Evolutionary conservation across 805 yeast genomes (phyloP).

Genomic region (Starmerella apis): DNA sequence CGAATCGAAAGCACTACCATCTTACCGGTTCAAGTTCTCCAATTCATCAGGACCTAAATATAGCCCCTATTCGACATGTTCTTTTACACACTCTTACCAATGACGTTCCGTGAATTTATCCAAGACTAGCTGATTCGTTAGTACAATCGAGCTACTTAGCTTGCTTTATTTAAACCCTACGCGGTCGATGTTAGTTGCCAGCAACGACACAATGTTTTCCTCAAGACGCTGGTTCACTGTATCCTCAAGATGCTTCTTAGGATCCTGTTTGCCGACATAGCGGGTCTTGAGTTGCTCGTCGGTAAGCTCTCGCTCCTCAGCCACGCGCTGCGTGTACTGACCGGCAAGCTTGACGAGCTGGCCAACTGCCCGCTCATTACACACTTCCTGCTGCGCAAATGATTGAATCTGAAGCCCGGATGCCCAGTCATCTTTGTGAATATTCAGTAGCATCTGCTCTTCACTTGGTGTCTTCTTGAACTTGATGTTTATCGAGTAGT

Average conservation of each 20-base stretch:
- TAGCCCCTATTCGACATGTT: too few species aligned
- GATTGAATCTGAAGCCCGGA: constrained; percentile 73
- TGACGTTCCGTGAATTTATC: too few species aligned
- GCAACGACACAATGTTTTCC: constrained; percentile 75
- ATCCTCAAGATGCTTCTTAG: constrained; percentile 89
- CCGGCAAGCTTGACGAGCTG: constrained; percentile 82
- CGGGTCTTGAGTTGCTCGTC: constrained; percentile 89
- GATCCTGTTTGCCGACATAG: constrained; percentile 97
- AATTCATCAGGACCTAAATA: too few species aligned
- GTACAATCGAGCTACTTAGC: too few species aligned
- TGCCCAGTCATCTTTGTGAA: constrained; percentile 95
- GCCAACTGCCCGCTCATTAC: constrained; percentile 61
- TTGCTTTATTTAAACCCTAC: constrained; percentile 73
- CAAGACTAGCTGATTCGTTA: too few species aligned
- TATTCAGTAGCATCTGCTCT: constrained; percentile 83
- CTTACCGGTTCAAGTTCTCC: too few species aligned
- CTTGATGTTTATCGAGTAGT: constrained; percentile 89
- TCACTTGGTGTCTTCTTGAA: constrained; percentile 87
- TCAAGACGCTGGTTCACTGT: constrained; percentile 80
- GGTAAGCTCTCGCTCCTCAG: constrained; percentile 79
- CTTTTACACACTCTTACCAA: too few species aligned
- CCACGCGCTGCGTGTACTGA: constrained; percentile 77
- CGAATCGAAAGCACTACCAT: too few species aligned
- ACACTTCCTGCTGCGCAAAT: constrained; percentile 64
- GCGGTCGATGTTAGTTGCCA: constrained; percentile 82